phyloP scores from a whole-genome alignment of 208 protist genomes.

The Trypanosoma scelopori region DNA sequence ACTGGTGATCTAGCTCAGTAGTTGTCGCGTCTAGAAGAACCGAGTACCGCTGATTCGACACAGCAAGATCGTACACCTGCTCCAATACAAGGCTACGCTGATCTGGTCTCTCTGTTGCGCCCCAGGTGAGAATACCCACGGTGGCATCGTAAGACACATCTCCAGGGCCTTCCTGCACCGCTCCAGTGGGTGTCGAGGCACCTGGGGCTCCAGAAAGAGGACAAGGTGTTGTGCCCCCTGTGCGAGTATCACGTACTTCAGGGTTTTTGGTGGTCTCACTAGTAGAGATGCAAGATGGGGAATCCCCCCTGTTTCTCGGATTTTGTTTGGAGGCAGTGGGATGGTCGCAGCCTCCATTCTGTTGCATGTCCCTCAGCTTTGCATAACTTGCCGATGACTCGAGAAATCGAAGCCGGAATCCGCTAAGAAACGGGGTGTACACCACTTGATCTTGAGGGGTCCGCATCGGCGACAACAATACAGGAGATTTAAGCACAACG shows the following conservation, averaged over 20 bases:
- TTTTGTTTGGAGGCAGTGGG: background rate
- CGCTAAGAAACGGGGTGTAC: constrained; percentile 82
- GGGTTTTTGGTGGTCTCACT: background rate
- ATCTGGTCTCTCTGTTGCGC: constrained; percentile 72
- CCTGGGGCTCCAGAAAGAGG: background rate
- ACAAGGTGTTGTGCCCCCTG: background rate
- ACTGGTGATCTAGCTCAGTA: constrained; percentile 76
- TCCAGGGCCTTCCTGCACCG: background rate
- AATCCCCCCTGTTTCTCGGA: background rate
- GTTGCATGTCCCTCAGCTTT: constrained; percentile 47
- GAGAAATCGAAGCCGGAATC: constrained; percentile 80
- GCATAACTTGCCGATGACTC: constrained; percentile 51
- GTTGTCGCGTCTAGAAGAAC: constrained; percentile 67
- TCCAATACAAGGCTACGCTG: constrained; percentile 71
- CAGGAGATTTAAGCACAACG: constrained; percentile 54
- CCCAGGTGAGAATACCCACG: constrained; percentile 68
- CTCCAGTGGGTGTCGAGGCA: background rate
- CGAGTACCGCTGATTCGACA: constrained; percentile 52
- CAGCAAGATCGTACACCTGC: constrained; percentile 70
- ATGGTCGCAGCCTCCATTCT: constrained; percentile 12
- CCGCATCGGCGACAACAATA: constrained; percentile 61
- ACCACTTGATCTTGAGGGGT: constrained; percentile 62
- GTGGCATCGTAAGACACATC: constrained; percentile 27
- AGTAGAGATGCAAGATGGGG: background rate
- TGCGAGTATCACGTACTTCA: background rate